Conservation (phyloP, 2,329 filamentous ascomycete species). For the Plenodomus biglobosus region DNA sequence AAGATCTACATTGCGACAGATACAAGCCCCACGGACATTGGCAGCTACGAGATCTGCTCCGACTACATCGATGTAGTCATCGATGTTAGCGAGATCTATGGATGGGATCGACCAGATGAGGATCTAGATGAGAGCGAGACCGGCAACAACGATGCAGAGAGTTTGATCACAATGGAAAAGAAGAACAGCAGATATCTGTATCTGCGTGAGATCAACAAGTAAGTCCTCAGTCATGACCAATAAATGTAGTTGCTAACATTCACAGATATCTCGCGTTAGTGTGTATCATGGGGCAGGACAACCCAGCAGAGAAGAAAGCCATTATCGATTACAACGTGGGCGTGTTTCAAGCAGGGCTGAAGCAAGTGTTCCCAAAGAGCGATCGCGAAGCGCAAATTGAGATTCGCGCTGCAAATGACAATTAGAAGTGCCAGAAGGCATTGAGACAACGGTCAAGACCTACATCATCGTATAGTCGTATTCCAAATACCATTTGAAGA, state of each 20-base stretch:
- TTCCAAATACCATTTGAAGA: neutral
- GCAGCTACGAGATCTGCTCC: slow-evolving; percentile 96
- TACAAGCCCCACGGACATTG: slow-evolving; percentile 88
- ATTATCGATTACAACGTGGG: slow-evolving; percentile 86
- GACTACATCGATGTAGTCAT: slow-evolving; percentile 99
- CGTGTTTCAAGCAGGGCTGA: slow-evolving; percentile 75
- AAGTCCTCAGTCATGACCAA: slow-evolving; percentile 28
- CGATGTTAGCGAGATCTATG: slow-evolving; percentile 94
- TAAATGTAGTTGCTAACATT: slow-evolving; percentile 4
- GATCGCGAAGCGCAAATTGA: slow-evolving; percentile 32
- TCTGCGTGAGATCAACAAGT: slow-evolving; percentile 68
- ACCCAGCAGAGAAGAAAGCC: slow-evolving; percentile 79
- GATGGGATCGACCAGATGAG: slow-evolving; percentile 59
- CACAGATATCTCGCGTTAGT: slow-evolving; percentile 74
- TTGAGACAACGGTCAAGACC: neutral
- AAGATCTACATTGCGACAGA: slow-evolving; percentile 99
- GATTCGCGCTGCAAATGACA: slow-evolving; percentile 24
- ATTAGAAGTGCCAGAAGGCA: neutral
- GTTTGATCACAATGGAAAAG: slow-evolving; percentile 63
- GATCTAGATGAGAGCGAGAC: slow-evolving; percentile 43
- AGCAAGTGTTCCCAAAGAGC: slow-evolving; percentile 68
- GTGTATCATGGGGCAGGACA: slow-evolving; percentile 80
- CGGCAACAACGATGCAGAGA: slow-evolving; percentile 59
- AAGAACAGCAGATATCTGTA: slow-evolving; percentile 63
- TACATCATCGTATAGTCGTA: neutral